Percentiles rank a stretch among this genome's conserved stretches.
Evolutionary conservation across 495 filamentous ascomycete genomes (phyloP).

Genomic region (Trichoderma erinaceum): DNA sequence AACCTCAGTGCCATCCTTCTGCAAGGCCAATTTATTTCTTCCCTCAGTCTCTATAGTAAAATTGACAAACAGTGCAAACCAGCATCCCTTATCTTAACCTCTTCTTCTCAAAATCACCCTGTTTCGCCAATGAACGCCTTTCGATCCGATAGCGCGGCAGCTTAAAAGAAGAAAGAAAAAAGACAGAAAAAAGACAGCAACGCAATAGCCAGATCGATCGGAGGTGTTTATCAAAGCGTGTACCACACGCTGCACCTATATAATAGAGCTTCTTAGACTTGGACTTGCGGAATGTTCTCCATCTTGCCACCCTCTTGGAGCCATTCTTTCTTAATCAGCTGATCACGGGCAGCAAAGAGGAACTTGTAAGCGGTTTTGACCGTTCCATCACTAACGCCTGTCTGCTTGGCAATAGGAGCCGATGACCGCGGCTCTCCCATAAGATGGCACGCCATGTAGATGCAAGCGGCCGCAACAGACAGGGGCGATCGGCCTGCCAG

Average conservation of each 20-base stretch:
- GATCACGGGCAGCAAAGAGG: conserved; percentile 65
- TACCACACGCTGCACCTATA: background rate
- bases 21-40: too few species aligned
- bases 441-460: conserved; percentile 86
- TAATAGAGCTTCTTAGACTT: background rate
- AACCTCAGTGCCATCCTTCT: too few species aligned
- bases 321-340: conserved; percentile 69
- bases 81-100: too few species aligned
- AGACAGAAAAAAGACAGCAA: too few species aligned
- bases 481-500: conserved; percentile 91
- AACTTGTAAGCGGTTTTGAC: conserved; percentile 92
- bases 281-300: conserved; percentile 53
- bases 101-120: too few species aligned
- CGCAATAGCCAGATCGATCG: too few species aligned
- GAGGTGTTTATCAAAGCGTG: background rate
- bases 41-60: too few species aligned
- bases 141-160: too few species aligned
- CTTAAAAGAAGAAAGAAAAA: too few species aligned
- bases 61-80: too few species aligned
- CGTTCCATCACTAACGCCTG: conserved; percentile 89
- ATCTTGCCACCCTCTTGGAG: conserved; percentile 61
- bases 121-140: too few species aligned
- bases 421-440: conserved; percentile 71
- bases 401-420: conserved; percentile 75
- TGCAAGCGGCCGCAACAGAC: conserved; percentile 88